These are phyloP conservation scores for Mycena chlorophos DNA, from an alignment of 768 basidiomycete species.

Conservation along the genomic window DNA sequence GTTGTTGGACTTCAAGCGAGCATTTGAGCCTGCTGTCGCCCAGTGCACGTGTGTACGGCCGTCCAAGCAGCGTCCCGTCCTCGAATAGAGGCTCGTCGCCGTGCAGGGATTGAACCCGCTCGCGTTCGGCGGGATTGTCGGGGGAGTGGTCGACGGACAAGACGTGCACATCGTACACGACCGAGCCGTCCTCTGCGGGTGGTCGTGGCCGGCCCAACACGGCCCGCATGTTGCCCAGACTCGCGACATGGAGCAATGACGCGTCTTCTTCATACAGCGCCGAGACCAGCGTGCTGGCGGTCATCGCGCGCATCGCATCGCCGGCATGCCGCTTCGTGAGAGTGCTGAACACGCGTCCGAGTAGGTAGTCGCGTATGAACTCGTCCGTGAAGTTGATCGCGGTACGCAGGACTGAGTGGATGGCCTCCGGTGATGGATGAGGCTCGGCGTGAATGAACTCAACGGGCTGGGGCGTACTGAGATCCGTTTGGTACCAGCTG, in stretches of 20 bases:
- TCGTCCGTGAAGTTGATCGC: constrained; percentile 10
- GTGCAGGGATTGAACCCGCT: constrained; percentile 33
- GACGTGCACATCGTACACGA: constrained; percentile 38
- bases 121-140: constrained; percentile 33
- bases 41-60: constrained; percentile 41
- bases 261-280: constrained; percentile 39
- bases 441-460: constrained; percentile 12
- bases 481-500: constrained; percentile 14
- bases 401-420: constrained; percentile 3
- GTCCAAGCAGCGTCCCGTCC: constrained; percentile 33
- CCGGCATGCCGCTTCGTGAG: constrained; percentile 6
- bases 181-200: constrained; percentile 25
- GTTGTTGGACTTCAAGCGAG: constrained; percentile 37
- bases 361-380: constrained; percentile 3
- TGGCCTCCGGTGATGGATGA: constrained; percentile 11
- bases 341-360: constrained; percentile 12
- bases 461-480: constrained; percentile 17
- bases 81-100: constrained; percentile 31
- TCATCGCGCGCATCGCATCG: not conserved
- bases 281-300: constrained; percentile 7
- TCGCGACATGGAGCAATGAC: constrained; percentile 36
- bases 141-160: constrained; percentile 42
- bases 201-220: constrained; percentile 37
- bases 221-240: constrained; percentile 44
- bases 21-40: constrained; percentile 48